A percentile compares a stretch with the other conserved stretches of the same genome.
Evolutionary conservation across 495 filamentous ascomycete species (phyloP).

Genomic region (Chaetomidium leptoderma): DNA sequence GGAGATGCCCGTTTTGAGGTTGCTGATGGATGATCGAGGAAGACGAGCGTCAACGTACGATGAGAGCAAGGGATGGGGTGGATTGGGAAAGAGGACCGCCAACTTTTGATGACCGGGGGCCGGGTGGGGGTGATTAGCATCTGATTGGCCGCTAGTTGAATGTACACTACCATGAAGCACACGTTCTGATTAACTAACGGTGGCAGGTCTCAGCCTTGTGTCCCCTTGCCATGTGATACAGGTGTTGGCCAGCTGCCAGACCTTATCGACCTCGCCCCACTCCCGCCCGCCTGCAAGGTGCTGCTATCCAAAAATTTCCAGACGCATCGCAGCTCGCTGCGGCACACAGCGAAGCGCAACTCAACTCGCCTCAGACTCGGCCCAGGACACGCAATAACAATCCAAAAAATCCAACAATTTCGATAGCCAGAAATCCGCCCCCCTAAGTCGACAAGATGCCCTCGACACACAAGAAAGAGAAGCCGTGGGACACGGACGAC

Average conservation of each 20-base stretch:
- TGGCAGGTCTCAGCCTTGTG: no score
- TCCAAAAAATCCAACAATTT: no score
- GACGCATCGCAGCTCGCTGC: background rate
- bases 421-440: background rate
- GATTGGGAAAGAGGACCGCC: no score
- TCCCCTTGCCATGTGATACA: background rate
- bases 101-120: no score
- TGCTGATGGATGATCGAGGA: no score
- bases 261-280: slow-evolving; percentile 14
- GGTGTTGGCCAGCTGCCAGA: slow-evolving; percentile 1
- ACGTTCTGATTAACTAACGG: no score
- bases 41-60: background rate
- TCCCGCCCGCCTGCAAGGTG: slow-evolving; percentile 14
- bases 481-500: slow-evolving; percentile 97
- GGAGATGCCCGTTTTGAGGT: no score
- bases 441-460: slow-evolving; percentile 57
- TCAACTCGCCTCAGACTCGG: background rate
- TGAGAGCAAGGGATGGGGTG: no score
- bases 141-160: no score
- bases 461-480: slow-evolving; percentile 88
- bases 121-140: no score
- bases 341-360: background rate
- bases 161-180: no score
- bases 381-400: no score
- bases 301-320: slow-evolving; percentile 23